These are phyloP conservation scores for Dendrobium chrysotoxum DNA, from an alignment of 106 monocot species.

Conservation along the genomic window DNA sequence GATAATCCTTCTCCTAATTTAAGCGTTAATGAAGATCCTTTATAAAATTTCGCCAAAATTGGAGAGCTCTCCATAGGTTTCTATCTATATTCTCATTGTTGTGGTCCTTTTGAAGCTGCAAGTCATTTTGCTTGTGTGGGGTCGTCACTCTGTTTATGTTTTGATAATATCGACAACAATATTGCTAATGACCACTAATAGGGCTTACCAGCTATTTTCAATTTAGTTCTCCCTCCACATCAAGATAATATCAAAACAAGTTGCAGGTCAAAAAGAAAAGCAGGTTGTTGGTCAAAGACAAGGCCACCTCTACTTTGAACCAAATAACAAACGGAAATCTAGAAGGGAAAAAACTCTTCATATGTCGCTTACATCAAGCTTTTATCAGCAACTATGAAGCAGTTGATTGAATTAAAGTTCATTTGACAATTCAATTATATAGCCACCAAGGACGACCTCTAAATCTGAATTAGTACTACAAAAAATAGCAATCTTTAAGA, in stretches of 20 bases:
- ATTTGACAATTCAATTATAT: not conserved
- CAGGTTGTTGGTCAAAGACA: not conserved
- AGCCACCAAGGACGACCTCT: not conserved
- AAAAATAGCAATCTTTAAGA: not conserved
- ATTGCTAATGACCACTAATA: no score
- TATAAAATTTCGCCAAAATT: not conserved
- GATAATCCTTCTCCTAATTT: no score
- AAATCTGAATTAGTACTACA: not conserved
- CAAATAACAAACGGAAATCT: not conserved
- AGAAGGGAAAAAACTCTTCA: not conserved
- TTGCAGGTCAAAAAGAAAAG: constrained; percentile 5
- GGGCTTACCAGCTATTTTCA: no score
- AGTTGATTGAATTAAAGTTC: not conserved
- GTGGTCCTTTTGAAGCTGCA: not conserved
- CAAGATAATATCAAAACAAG: not conserved
- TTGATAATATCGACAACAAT: no score
- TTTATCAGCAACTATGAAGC: not conserved
- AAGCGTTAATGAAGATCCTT: no score
- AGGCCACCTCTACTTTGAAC: not conserved
- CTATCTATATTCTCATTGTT: not conserved
- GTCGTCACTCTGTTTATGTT: no score
- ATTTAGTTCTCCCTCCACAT: not conserved
- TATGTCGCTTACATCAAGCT: not conserved
- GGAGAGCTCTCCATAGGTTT: not conserved
- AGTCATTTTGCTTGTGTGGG: no score